phyloP scores from a whole-genome alignment of 768 basidiomycete species.

The Phylloporus arenicola region DNA sequence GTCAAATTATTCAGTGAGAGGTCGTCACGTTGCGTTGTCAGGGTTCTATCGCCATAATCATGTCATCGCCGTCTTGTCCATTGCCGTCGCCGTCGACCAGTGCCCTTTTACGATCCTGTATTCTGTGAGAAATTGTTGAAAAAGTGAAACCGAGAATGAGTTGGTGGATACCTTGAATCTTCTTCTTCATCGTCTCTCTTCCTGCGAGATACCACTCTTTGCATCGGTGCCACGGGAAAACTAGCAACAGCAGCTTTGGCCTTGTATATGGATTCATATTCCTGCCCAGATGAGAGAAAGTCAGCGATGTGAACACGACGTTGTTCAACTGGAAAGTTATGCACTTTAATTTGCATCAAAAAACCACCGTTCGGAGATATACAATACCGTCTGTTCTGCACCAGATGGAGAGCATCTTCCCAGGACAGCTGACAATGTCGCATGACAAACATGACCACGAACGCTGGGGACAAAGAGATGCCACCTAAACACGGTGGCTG shows the following conservation, averaged over 20 bases:
- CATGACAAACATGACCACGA: constrained; percentile 94
- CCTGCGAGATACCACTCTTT: constrained; percentile 47
- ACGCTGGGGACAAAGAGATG: constrained; percentile 81
- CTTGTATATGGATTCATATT: constrained; percentile 90
- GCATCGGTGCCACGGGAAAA: constrained; percentile 41
- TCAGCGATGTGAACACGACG: background rate
- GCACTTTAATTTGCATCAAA: constrained; percentile 84
- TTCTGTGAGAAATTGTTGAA: constrained; percentile 18
- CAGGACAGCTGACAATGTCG: constrained; percentile 73
- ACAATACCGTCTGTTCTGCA: constrained; percentile 89
- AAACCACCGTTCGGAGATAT: constrained; percentile 92
- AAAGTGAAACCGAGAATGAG: background rate
- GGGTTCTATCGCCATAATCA: constrained; percentile 32
- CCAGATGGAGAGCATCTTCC: constrained; percentile 85
- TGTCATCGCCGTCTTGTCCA: constrained; percentile 28
- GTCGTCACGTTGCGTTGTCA: constrained; percentile 4
- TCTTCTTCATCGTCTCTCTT: constrained; percentile 76
- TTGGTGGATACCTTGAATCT: constrained; percentile 37
- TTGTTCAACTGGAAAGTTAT: constrained; percentile 6
- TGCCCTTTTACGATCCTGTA: constrained; percentile 41
- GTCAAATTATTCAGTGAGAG: background rate
- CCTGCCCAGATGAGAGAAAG: constrained; percentile 39
- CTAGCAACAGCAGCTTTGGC: constrained; percentile 65
- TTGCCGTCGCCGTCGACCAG: constrained; percentile 30
- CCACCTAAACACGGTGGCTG: constrained; percentile 48